phyloP scores from a whole-genome alignment of 1,139 yeast species.

The Saccharomyces hybrid region DNA sequence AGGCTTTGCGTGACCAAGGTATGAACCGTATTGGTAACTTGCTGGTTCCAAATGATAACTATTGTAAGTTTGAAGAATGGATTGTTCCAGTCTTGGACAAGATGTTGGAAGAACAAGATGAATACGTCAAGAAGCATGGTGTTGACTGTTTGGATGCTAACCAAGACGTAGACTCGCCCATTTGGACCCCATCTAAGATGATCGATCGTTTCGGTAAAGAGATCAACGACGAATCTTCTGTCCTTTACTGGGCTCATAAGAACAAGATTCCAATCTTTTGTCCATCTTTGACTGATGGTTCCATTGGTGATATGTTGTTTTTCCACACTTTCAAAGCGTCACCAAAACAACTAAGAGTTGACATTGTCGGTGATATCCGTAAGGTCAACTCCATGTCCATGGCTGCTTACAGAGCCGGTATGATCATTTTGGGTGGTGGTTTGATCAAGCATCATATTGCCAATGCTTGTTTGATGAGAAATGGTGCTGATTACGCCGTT shows the following conservation, averaged over 20 bases:
- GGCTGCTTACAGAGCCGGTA: conserved; percentile 94
- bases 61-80: conserved; percentile 97
- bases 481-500: conserved; percentile 97
- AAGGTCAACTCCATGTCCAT: conserved; percentile 84
- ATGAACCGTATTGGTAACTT: conserved; percentile 95
- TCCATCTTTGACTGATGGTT: conserved; percentile 96
- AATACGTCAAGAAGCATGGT: conserved; percentile 45
- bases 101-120: conserved; percentile 84
- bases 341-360: conserved; percentile 81
- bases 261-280: conserved; percentile 93
- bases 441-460: conserved; percentile 93
- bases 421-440: conserved; percentile 95
- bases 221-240: conserved; percentile 88
- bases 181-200: conserved; percentile 90
- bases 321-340: conserved; percentile 95
- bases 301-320: conserved; percentile 96
- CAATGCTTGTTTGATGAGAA: conserved; percentile 96
- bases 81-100: conserved; percentile 85
- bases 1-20: conserved; percentile 81
- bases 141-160: conserved; percentile 46
- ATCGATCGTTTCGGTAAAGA: conserved; percentile 92
- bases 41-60: conserved; percentile 94
- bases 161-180: conserved; percentile 41
- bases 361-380: conserved; percentile 89
- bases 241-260: conserved; percentile 95